Percentiles rank a stretch among this genome's conserved stretches.
phyloP scores from a whole-genome alignment of 139 green algal species.

The Tetratostichococcus sp. region DNA sequence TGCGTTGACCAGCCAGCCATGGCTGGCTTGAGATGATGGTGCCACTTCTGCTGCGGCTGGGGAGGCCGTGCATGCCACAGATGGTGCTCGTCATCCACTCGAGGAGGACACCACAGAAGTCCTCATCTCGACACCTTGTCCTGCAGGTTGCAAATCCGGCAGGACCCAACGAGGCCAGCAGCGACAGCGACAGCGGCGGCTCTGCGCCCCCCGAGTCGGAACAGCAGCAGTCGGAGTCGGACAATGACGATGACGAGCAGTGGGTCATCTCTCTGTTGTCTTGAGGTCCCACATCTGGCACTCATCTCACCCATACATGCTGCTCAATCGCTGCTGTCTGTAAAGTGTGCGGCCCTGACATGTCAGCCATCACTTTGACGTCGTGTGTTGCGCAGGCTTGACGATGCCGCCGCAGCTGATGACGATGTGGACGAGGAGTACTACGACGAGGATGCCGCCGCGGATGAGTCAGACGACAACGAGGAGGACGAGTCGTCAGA shows the following conservation, averaged over 20 bases:
- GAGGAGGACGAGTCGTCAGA: background rate
- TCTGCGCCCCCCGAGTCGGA: background rate
- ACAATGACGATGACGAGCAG: background rate
- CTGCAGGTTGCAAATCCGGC: background rate
- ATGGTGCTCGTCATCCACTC: no score
- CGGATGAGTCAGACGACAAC: background rate
- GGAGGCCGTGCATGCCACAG: no score
- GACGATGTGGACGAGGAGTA: background rate
- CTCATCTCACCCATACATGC: no score
- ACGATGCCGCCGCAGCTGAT: background rate
- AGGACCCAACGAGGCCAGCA: background rate
- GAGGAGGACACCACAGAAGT: background rate
- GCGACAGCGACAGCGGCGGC: background rate
- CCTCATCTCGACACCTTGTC: background rate
- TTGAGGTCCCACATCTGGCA: no score
- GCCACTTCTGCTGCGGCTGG: no score
- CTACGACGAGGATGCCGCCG: background rate
- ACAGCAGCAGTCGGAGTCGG: background rate
- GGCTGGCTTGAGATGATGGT: no score
- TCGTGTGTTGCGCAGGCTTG: no score
- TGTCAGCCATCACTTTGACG: no score
- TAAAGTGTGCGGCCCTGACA: no score
- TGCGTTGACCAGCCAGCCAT: no score
- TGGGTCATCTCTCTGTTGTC: no score
- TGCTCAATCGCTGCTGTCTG: no score